Base-by-base conservation (phyloP, 2,329 filamentous ascomycete species). In the Penicillium sp. region DNA sequence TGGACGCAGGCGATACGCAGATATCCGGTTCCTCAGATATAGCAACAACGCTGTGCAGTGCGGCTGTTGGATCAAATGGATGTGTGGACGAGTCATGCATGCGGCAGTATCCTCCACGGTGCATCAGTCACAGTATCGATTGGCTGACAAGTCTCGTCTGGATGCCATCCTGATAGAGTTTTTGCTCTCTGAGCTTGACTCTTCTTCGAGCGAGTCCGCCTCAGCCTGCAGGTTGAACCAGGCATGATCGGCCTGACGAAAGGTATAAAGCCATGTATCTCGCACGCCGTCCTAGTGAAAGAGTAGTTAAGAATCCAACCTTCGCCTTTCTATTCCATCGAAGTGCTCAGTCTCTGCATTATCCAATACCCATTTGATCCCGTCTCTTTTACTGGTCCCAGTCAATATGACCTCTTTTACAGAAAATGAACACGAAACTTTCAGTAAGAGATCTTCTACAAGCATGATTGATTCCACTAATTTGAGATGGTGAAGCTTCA, bases 211-310 rank as follows among this genome's bases (percentile, higher is more conserved):
- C n/a, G n/a, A n/a, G n/a, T n/a, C n/a, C n/a, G n/a, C n/a, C n/a
- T n/a, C n/a, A n/a, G n/a, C 33, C 9, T 49, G 28, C 27, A 39
- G 23, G 37, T 18, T 45, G 39, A 41, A 27, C 40, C 25, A 47
- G 50, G 46, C 46, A 33, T 49, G 28, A 41, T 49, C 32, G 32
- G 28, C 44, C 32, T n/a, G 39, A 41, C 27, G 43, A 48, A 43
- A 49, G 50, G 37, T 53, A 49, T 49, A 46, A 49, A 49, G 24
- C 39, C 31, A 42, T 44, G 6, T 41, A 33, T 42, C 40, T 49
- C 43, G 46, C 46, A 35, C 46, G 43, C 28, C 24, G 33, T 25
- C 42, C 46, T 44, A 3, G 25, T 40, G 43, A 49, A 42, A 40
- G n/a, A 46, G 4, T 4, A 50, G 37, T 45, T 9, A 46, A 42